Evolutionary conservation across 352 stramenopile species (phyloP).

Genomic region (Phytophthora podocarpi): DNA sequence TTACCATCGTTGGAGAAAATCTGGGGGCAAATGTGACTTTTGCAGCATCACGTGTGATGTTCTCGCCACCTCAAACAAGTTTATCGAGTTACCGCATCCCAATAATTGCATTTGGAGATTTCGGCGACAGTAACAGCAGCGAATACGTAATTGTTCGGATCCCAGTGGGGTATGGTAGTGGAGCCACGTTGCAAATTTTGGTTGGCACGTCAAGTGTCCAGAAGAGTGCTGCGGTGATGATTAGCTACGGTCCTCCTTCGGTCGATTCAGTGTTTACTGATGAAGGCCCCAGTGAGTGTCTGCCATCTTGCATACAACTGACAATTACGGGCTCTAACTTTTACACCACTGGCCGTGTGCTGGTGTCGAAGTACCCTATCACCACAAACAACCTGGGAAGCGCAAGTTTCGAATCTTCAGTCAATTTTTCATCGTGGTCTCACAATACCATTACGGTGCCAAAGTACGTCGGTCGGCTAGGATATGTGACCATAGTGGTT

Average conservation of each 20-base stretch:
- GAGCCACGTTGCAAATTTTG: constrained; percentile 40
- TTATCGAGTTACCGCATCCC: constrained; percentile 41
- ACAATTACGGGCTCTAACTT: constrained; percentile 62
- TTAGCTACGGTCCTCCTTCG: constrained; percentile 49
- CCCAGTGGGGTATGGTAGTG: constrained; percentile 46
- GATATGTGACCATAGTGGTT: constrained; percentile 59
- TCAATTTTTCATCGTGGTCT: constrained; percentile 41
- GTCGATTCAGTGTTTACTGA: constrained; percentile 66
- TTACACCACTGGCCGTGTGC: constrained; percentile 43
- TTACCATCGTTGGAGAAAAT: constrained; percentile 61
- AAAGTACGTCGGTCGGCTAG: constrained; percentile 46
- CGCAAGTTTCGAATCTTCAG: constrained; percentile 24
- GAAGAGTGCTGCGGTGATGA: constrained; percentile 29
- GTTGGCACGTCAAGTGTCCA: constrained; percentile 50
- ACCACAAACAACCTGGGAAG: constrained; percentile 20
- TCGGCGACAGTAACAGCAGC: constrained; percentile 18
- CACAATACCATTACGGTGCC: constrained; percentile 48
- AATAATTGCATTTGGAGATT: constrained; percentile 45
- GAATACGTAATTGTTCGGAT: constrained; percentile 54
- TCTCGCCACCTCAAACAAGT: constrained; percentile 44
- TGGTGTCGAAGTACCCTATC: constrained; percentile 50
- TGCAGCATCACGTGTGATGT: constrained; percentile 47
- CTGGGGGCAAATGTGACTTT: constrained; percentile 49
- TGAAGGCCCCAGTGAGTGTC: constrained; percentile 54
- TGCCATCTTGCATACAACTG: constrained; percentile 54